These are phyloP conservation scores for Solanum pennellii DNA, from an alignment of 257 asterid genomes.

Conservation along the genomic window DNA sequence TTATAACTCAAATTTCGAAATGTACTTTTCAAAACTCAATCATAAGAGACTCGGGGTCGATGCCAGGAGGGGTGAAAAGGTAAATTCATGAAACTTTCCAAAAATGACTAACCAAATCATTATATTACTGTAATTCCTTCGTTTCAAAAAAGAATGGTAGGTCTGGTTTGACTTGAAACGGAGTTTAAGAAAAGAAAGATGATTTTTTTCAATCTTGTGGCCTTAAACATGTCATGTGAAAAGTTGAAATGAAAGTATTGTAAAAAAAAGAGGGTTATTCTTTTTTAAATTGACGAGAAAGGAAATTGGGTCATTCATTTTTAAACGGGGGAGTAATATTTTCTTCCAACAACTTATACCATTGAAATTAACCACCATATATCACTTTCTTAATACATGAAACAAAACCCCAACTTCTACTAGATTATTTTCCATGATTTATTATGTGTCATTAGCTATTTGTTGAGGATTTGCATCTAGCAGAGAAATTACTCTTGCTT, in stretches of 20 bases:
- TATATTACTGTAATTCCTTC: neutral
- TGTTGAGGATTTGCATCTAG: neutral
- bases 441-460: neutral
- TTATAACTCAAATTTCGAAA: neutral
- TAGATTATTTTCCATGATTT: neutral
- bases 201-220: neutral
- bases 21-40: neutral
- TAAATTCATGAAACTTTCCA: neutral
- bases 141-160: neutral
- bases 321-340: neutral
- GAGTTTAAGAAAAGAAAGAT: neutral
- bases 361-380: too few species aligned
- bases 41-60: neutral
- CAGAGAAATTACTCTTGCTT: neutral
- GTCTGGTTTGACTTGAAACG: neutral
- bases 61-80: neutral
- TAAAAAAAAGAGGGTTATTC: too few species aligned
- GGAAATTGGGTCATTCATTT: neutral
- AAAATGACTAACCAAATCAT: neutral
- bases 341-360: neutral
- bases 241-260: neutral
- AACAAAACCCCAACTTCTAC: neutral
- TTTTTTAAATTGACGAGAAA: neutral
- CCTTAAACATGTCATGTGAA: neutral
- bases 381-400: neutral